Evolutionary conservation across 768 basidiomycete genomes (phyloP).

Genomic region (Agrocybe chaxingu): DNA sequence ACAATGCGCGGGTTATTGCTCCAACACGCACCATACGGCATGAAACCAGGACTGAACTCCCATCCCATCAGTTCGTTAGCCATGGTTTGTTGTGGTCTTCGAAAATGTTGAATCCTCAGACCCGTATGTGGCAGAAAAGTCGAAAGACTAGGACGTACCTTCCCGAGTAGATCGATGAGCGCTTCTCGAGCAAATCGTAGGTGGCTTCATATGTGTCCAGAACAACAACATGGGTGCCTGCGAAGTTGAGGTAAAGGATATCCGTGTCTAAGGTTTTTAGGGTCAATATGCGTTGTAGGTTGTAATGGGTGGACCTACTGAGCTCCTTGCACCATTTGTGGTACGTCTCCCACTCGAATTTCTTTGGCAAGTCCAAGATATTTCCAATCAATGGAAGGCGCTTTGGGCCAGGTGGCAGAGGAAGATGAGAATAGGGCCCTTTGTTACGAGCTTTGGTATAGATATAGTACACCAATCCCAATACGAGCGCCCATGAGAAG

Average conservation of each 20-base stretch:
- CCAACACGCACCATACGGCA: constrained; percentile 7
- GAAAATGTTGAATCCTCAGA: no score
- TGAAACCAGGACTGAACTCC: constrained; percentile 13
- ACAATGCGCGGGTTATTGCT: not conserved
- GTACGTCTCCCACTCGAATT: constrained; percentile 31
- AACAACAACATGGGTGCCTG: constrained; percentile 22
- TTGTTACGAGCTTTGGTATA: not conserved
- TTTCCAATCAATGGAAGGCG: constrained; percentile 36
- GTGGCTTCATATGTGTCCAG: constrained; percentile 35
- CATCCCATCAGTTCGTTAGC: constrained; percentile 18
- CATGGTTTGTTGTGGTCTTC: constrained; percentile 15
- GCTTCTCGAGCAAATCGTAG: constrained; percentile 38
- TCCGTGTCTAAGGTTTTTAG: constrained; percentile 18
- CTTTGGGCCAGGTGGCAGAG: constrained; percentile 34
- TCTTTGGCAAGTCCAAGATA: constrained; percentile 24
- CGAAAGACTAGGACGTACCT: constrained; percentile 11
- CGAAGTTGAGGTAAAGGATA: constrained; percentile 23
- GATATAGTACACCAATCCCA: no score
- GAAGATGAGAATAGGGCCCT: constrained; percentile 1
- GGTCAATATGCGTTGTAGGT: not conserved
- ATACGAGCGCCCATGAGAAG: no score
- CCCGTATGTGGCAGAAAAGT: no score
- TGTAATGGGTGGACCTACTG: constrained; percentile 17
- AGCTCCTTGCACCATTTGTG: constrained; percentile 32
- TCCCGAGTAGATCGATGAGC: constrained; percentile 36